phyloP scores from a whole-genome alignment of 768 basidiomycete genomes.

The Butyriboletus loyo region DNA sequence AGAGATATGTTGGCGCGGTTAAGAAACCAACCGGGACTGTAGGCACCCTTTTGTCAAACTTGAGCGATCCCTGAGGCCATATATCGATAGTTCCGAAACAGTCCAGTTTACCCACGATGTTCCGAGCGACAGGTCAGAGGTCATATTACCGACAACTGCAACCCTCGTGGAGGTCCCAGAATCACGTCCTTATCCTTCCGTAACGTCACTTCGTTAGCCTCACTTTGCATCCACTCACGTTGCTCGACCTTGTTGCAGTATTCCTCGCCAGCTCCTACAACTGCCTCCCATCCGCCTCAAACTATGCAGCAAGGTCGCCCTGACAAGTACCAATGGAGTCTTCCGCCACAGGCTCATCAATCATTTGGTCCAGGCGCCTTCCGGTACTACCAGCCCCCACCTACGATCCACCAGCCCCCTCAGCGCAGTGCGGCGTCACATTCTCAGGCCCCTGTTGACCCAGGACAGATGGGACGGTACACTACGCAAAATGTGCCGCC shows the following conservation, averaged over 20 bases:
- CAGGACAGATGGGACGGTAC: conserved; percentile 12
- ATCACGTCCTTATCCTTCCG: conserved; percentile 9
- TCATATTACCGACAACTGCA: conserved; percentile 32
- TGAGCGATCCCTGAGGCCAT: not conserved
- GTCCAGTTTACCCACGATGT: conserved; percentile 13
- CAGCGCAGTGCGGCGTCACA: not conserved
- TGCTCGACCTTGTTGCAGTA: conserved; percentile 10
- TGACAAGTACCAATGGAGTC: not conserved
- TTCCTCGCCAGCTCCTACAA: not conserved
- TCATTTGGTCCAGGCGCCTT: not conserved
- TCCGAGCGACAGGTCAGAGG: conserved; percentile 13
- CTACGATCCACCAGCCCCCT: not conserved
- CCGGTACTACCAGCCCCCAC: conserved; percentile 2
- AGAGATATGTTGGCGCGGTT: conserved; percentile 24
- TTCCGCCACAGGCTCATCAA: not conserved
- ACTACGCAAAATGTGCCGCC: conserved; percentile 8
- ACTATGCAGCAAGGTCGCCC: conserved; percentile 4
- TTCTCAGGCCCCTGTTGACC: conserved; percentile 1
- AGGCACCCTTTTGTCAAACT: conserved; percentile 2
- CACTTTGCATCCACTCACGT: conserved; percentile 4
- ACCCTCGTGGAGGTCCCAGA: conserved; percentile 35
- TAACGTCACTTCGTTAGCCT: conserved; percentile 5
- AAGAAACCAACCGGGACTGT: conserved; percentile 12
- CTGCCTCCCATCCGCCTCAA: not conserved
- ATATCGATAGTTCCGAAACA: conserved; percentile 10